Percentiles rank a stretch among this genome's conserved stretches.
Evolutionary conservation across 2,329 filamentous ascomycete genomes (phyloP).

Genomic region (Delphinella strobiligena): DNA sequence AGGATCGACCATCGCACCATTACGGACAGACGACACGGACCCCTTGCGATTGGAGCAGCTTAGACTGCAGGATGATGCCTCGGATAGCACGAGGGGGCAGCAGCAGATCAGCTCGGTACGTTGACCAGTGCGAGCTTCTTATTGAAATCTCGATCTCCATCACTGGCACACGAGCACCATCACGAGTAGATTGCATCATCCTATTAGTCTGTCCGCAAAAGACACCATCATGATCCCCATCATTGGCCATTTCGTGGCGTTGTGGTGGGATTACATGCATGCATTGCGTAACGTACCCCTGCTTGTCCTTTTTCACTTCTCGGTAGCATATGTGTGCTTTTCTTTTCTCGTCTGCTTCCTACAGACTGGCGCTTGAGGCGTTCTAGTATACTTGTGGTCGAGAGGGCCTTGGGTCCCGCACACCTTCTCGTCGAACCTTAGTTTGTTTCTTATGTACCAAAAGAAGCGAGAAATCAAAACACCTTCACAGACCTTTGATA

Average conservation of each 20-base stretch:
- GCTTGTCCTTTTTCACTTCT: neutral
- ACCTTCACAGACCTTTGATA: neutral
- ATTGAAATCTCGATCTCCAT: constrained; percentile 5
- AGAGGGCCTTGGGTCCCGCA: neutral
- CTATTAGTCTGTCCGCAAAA: neutral
- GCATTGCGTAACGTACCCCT: neutral
- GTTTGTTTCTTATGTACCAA: neutral
- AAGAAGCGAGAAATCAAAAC: neutral
- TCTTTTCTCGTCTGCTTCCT: neutral
- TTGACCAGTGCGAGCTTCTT: constrained; percentile 16
- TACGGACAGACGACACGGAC: constrained; percentile 70
- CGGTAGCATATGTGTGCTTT: neutral
- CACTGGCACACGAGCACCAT: neutral
- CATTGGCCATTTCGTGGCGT: too few species aligned
- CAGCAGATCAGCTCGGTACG: constrained; percentile 25
- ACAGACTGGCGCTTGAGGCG: neutral
- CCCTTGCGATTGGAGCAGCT: constrained; percentile 73
- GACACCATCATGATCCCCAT: neutral
- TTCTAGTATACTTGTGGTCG: neutral
- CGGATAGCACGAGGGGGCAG: constrained; percentile 32
- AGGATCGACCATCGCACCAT: constrained; percentile 28
- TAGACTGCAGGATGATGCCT: constrained; percentile 68
- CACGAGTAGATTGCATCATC: neutral
- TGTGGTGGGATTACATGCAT: too few species aligned
- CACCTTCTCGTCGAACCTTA: neutral